phyloP scores from a whole-genome alignment of 1,284 basidiomycete species.

The Mycosarcoma mackinlayi region DNA sequence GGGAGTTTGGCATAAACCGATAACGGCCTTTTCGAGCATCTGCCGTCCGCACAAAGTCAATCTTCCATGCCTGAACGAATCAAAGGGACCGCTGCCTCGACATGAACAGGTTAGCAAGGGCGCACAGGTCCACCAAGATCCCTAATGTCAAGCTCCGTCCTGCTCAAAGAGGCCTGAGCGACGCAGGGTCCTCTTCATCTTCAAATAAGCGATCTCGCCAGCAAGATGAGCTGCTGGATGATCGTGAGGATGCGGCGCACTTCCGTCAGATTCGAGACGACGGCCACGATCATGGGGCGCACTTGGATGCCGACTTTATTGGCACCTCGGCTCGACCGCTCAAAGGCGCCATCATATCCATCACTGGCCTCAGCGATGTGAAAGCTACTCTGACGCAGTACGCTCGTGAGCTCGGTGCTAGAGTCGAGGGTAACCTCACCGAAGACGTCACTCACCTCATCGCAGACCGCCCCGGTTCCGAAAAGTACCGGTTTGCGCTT shows the following conservation, averaged over 20 bases:
- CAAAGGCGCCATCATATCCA: slow-evolving; percentile 75
- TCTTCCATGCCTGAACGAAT: slow-evolving; percentile 2
- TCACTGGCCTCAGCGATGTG: slow-evolving; percentile 76
- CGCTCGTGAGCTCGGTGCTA: slow-evolving; percentile 80
- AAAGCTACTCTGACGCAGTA: slow-evolving; percentile 78
- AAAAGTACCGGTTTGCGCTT: slow-evolving; percentile 85
- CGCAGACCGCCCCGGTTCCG: slow-evolving; percentile 76
- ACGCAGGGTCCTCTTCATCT: slow-evolving; percentile 9
- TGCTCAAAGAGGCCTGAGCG: slow-evolving; percentile 16
- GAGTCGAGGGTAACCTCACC: slow-evolving; percentile 76
- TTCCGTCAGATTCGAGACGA: slow-evolving; percentile 55
- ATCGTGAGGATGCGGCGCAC: slow-evolving; percentile 59
- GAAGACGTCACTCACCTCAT: slow-evolving; percentile 83
- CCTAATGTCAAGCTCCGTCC: slow-evolving; percentile 65
- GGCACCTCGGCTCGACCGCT: slow-evolving; percentile 73
- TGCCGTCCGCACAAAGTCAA: too few relatives aligned
- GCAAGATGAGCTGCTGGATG: slow-evolving; percentile 31
- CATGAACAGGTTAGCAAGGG: slow-evolving; percentile 55
- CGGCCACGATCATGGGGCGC: slow-evolving; percentile 60
- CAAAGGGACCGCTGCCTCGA: slow-evolving; percentile 8
- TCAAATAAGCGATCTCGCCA: slow-evolving; percentile 14
- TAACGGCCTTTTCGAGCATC: too few relatives aligned
- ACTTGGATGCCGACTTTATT: slow-evolving; percentile 59
- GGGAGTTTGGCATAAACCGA: too few relatives aligned
- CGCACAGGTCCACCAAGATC: slow-evolving; percentile 65